Percentiles rank a stretch among this genome's conserved stretches.
These are phyloP conservation scores for Pyrenochaeta sp. DNA, from an alignment of 2,329 filamentous ascomycete species.

Conservation along the genomic window DNA sequence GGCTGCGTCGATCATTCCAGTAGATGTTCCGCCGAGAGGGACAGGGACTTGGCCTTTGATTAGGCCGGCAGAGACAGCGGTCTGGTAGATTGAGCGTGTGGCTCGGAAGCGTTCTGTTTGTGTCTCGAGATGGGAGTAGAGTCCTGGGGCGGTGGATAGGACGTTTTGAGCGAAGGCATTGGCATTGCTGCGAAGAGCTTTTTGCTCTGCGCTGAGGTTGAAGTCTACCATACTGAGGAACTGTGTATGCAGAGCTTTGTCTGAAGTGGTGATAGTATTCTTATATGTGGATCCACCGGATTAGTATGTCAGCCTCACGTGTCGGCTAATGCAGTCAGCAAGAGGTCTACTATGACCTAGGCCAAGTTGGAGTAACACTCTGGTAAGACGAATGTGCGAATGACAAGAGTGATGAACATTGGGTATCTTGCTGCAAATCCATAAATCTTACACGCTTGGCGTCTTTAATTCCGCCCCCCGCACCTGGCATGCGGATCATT, in stretches of 20 bases:
- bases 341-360: background rate
- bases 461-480: too few relatives aligned
- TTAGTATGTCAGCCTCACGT: background rate
- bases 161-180: slow-evolving; percentile 17
- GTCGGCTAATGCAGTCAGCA: background rate
- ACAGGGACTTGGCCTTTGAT: slow-evolving; percentile 58
- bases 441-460: slow-evolving; percentile 1
- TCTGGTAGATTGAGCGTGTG: slow-evolving; percentile 56
- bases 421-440: slow-evolving; percentile 1
- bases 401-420: background rate
- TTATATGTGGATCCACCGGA: too few relatives aligned
- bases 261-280: slow-evolving; percentile 2
- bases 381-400: background rate
- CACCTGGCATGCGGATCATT: too few relatives aligned
- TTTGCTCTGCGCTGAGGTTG: slow-evolving; percentile 18
- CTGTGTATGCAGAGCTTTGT: too few relatives aligned
- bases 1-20: slow-evolving; percentile 56
- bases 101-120: slow-evolving; percentile 56
- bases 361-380: background rate
- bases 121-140: slow-evolving; percentile 20
- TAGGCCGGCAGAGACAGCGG: slow-evolving; percentile 54
- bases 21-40: slow-evolving; percentile 56
- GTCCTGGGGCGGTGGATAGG: slow-evolving; percentile 17
- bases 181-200: slow-evolving; percentile 17
- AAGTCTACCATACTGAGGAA: slow-evolving; percentile 22